Evolutionary conservation across 768 basidiomycete genomes (phyloP).

Genomic region (Chalciporus piperatus): DNA sequence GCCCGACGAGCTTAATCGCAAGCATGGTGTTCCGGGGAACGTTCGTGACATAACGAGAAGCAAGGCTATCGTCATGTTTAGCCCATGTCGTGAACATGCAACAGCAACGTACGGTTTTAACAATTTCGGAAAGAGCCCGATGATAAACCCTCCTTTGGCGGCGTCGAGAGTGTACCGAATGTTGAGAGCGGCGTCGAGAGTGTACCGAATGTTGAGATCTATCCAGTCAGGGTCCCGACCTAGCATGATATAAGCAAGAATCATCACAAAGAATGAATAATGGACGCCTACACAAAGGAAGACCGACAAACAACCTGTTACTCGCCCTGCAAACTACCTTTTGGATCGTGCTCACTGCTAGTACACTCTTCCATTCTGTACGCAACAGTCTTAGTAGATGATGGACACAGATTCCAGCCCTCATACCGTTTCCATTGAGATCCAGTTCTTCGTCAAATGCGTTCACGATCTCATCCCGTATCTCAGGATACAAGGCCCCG

Average conservation of each 20-base stretch:
- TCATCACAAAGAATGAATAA: not conserved
- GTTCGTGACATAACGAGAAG: slow-evolving; percentile 11
- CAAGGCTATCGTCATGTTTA: slow-evolving; percentile 9
- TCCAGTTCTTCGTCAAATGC: slow-evolving; percentile 40
- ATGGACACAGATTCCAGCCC: not conserved
- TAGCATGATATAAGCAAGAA: slow-evolving; percentile 11
- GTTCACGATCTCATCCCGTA: slow-evolving; percentile 41
- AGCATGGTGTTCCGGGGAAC: slow-evolving; percentile 2
- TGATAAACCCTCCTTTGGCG: slow-evolving; percentile 10
- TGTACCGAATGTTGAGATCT: slow-evolving; percentile 30
- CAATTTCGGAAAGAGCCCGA: slow-evolving; percentile 25
- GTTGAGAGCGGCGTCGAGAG: too few relatives aligned
- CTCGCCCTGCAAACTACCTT: slow-evolving; percentile 39
- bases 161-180: slow-evolving; percentile 32
- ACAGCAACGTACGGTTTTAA: slow-evolving; percentile 27
- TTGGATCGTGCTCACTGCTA: slow-evolving; percentile 23
- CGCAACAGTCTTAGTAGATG: not conserved
- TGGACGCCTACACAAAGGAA: slow-evolving; percentile 38
- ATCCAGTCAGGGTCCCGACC: slow-evolving; percentile 40
- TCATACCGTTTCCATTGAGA: slow-evolving; percentile 13
- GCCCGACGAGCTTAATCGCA: slow-evolving; percentile 20
- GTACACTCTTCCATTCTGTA: slow-evolving; percentile 42
- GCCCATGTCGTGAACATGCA: not conserved
- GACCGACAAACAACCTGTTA: slow-evolving; percentile 49
- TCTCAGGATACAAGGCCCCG: slow-evolving; percentile 34